Conservation (phyloP, 2,329 filamentous ascomycete genomes). For the Tolypocladium cylindrosporum region DNA sequence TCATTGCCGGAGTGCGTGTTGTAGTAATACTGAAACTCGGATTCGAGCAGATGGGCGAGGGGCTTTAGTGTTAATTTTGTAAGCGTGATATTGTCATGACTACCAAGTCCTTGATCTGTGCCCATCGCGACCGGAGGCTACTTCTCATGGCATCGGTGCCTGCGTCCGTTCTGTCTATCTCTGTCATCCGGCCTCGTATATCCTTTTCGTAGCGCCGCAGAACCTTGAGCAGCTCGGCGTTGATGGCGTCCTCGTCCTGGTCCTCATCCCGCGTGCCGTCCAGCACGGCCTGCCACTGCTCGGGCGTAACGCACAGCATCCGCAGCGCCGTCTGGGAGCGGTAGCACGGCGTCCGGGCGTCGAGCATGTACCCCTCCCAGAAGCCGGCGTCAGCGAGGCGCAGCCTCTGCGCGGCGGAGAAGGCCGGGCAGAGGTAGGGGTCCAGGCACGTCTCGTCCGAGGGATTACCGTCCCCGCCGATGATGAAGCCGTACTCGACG, state of each 20-base stretch:
- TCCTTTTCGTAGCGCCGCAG: conserved; percentile 25
- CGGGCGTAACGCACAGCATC: conserved; percentile 20
- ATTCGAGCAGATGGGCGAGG: neutral
- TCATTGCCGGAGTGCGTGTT: neutral
- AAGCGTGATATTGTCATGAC: conserved; percentile 7
- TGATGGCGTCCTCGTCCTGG: conserved; percentile 28
- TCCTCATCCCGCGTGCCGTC: conserved; percentile 36
- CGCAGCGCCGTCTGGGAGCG: conserved; percentile 45
- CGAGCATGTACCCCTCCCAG: conserved; percentile 40
- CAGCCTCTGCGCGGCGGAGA: conserved; percentile 22
- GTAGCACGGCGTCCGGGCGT: conserved; percentile 40
- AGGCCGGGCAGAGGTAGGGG: conserved; percentile 30
- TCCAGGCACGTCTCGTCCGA: conserved; percentile 42
- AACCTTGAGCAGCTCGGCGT: conserved; percentile 24
- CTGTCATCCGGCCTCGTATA: conserved; percentile 18
- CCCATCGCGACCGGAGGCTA: conserved; percentile 12
- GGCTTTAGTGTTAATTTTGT: neutral
- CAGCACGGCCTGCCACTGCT: conserved; percentile 33
- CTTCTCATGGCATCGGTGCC: conserved; percentile 16
- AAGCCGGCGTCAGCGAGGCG: conserved; percentile 36
- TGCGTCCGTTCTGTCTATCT: conserved; percentile 18
- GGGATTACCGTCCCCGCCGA: conserved; percentile 31
- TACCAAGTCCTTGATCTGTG: conserved; percentile 15
- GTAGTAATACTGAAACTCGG: neutral
- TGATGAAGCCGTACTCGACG: conserved; percentile 52